Base-by-base conservation (phyloP, 192 early-diverging fungal species). In the Coemansia sp. region DNA sequence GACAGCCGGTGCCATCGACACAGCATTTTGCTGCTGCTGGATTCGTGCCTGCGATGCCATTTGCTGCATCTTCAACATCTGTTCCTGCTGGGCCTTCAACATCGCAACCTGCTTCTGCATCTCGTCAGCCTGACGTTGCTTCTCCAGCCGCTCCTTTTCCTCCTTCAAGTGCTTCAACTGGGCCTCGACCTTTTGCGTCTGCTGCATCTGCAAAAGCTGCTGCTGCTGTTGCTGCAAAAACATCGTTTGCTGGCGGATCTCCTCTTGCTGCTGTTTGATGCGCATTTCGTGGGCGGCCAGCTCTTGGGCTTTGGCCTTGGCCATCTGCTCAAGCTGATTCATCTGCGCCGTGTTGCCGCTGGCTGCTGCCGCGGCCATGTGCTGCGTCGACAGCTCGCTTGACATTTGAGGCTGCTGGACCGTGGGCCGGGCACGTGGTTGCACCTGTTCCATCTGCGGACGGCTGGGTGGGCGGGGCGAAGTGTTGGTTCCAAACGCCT, bases 31-130 rank as follows among this genome's bases (percentile, higher is more conserved):
- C 41, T 45, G 41, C 41, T 45, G 41, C 41, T 45, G 41, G 12
- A 39, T 59, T 24, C 72, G 72, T 2, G 60, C 63, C 35, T 79
- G 76, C 0, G 71, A 37, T 5, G 76, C 76, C 76, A 79, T 79
- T 67, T 79, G 76, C 56, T 79, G 76, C 76, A 79, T 79, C 48
- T 73, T 73, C 11, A 81, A 62, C 69, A 81, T 58, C 53, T 81
- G 78, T 43, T 81, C 68, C 58, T 81, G 78, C 62, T 81, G 78
- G 10, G 58, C 22, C 63, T 67, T 65, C 15, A 81, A 48, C 53
- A 62, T 54, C 6, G 64, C 78, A n/a, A 72, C 63, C 48, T 81
- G 72, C 49, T 61, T 63, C 39, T 72, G 74, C 58, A 75, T 58
- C 23, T 67, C 78, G 10, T 81, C 73, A 0, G 69, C 60, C 56